Evolutionary conservation across 2,329 filamentous ascomycete species (phyloP), one percentile per base, ranked within the genome.

Genomic region (Penicillium sp.): DNA sequence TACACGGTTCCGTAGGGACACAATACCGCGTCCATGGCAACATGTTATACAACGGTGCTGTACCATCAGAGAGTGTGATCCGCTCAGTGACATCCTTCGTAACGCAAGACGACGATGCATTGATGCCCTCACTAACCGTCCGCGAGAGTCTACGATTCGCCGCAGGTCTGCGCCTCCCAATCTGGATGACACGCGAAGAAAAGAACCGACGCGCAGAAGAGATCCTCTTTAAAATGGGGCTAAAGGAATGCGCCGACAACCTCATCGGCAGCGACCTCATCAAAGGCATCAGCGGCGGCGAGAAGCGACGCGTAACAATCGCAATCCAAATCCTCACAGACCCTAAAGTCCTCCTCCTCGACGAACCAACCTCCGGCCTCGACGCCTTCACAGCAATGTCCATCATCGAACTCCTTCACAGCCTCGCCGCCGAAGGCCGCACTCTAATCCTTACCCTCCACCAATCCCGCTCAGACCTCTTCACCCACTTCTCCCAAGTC

Each of bases 391-490:
- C 89, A 0, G 89, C 89, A 1, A 85, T 82, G 53, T 91, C 89
- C 1, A 91, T 92, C 61, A 85, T 91, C 73, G 87, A 90, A 59
- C 88, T 92, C 3, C 80, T 92, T 1, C 81, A 84, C 25, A 86
- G 86, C 2, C 78, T 93, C 2, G 88, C 89, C 0, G 83, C 85
- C 23, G 89, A 92, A 74, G 89, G 89, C 1, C 83, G 89, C 6
- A 92, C 89, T 0, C 73, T 92, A 1, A 84, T 92, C 43, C 78
- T 91, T n/a, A 91, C 89, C 0, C 90, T 92, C 37, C 89, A 92
- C 57, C 89, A 92, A 70, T 86, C 89, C 1, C 84, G 89, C 3
- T 90, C 88, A 0, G 87, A 91, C 61, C 73, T 91, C 0, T 92
- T 91, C 67, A 78, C 78, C 21, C 83, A 86, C 59, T 92, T 92